These are phyloP conservation scores for Avena eriantha DNA, from an alignment of 176 grass and related monocot species.

Conservation along the genomic window DNA sequence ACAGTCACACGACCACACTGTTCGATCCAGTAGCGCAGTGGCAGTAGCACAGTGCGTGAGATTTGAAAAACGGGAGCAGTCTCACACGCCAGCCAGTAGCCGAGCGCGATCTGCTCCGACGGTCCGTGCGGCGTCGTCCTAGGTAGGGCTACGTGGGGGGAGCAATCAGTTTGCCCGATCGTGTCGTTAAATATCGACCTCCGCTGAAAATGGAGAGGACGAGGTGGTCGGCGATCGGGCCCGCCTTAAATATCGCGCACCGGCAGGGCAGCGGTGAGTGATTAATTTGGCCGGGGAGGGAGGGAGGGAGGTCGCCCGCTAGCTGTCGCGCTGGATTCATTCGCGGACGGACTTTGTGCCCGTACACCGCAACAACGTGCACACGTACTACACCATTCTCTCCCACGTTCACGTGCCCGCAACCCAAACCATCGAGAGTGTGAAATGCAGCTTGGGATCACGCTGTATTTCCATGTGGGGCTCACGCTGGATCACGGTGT, in stretches of 20 bases:
- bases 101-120: neutral
- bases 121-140: neutral
- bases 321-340: neutral
- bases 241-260: too few relatives aligned
- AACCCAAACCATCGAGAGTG: neutral
- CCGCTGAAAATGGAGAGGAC: neutral
- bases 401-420: neutral
- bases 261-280: neutral
- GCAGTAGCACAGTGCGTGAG: neutral
- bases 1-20: neutral
- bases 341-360: too few relatives aligned
- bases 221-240: constrained; percentile 6
- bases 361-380: neutral
- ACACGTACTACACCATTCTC: neutral
- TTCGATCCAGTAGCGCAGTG: neutral
- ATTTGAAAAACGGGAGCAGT: neutral
- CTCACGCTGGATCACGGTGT: neutral
- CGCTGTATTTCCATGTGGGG: neutral
- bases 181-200: neutral
- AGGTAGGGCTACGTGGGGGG: neutral
- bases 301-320: neutral
- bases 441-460: neutral
- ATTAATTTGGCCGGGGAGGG: neutral
- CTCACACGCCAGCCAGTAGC: neutral
- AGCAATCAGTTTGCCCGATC: neutral